Evolutionary conservation across 2,329 filamentous ascomycete genomes (phyloP), one percentile per base, ranked within the genome.

Genomic region (Bipolaris sorokiniana): DNA sequence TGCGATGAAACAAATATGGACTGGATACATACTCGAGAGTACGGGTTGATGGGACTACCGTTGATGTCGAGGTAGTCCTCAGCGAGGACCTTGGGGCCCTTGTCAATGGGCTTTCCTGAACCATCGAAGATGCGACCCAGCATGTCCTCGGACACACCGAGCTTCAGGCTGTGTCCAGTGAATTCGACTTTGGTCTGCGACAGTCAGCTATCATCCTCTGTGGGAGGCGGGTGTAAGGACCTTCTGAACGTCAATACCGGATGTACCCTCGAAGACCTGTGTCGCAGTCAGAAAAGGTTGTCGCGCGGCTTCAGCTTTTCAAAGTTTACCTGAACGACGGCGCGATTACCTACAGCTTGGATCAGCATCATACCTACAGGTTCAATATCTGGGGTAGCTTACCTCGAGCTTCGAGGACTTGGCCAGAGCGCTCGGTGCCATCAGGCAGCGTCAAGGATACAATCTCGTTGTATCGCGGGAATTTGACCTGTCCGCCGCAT

Each of bases 51-150:
- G 58, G 95, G 94, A 79, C 89, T 95, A 76, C 95, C 95, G 83
- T 99, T 99, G 82, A 99, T 99, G 78, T 99, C 96, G 70, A 99
- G 85, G 79, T 96, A 99, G 72, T 99, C 95, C 80, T 99, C 95
- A 50, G 95, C 93, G 65, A 99, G 83, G 72, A 99, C 95, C 83
- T 97, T 98, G 61, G 95, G 95, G 52, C 96, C 95, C 83, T 98
- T 99, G 82, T 99, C 95, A 78, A 99, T 99, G 69, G 96, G 91
- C 79, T 94, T 90, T 76, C 95, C 95, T 59, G 95, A 98, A 73
- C 95, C 95, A 82, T 99, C 93, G 77, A 99, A 99, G 79, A 98
- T 92, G 83, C 96, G 94, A 66, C 95, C 95, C 80, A 99, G 82
- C 95, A 99, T 99, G 83, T 99, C 95, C 82, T 99, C 96, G 50